A percentile compares a stretch with the other conserved stretches of the same genome.
Evolutionary conservation across 257 asterid genomes (phyloP).

Genomic region (Solanum sejunctum): DNA sequence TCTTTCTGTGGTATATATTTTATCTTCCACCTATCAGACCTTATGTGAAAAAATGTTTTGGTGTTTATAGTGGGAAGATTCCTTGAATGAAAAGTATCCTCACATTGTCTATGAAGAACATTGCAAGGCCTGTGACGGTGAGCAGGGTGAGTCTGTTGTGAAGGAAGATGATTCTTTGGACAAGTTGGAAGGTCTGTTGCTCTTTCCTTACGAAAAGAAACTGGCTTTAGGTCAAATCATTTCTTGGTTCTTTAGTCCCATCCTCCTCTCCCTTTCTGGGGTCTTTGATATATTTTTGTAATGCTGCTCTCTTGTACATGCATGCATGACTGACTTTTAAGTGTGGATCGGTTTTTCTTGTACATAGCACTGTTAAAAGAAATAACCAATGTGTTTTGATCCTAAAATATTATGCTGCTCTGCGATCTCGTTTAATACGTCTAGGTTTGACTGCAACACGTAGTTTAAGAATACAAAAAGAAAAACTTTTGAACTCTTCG

Average conservation of each 20-base stretch:
- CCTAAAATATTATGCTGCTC: background rate
- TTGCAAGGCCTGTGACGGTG: constrained; percentile 71
- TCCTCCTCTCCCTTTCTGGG: background rate
- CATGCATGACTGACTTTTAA: background rate
- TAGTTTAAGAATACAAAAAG: background rate
- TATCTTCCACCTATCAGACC: background rate
- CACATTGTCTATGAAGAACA: constrained; percentile 90
- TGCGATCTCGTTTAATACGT: background rate
- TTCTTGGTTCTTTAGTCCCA: background rate
- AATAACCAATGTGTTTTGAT: background rate
- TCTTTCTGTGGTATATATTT: background rate
- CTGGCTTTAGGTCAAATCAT: background rate
- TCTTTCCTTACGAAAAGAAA: background rate
- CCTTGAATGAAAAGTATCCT: constrained; percentile 72
- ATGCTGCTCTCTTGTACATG: background rate
- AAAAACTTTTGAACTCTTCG: background rate
- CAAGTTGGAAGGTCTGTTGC: constrained; percentile 71
- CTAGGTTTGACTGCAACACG: background rate
- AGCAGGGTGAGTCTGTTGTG: constrained; percentile 26
- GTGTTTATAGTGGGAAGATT: constrained; percentile 75
- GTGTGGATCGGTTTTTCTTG: background rate
- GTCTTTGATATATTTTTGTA: background rate
- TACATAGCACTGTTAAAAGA: background rate
- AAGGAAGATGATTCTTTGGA: constrained; percentile 44
- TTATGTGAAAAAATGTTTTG: background rate